Evolutionary conservation across 345 rosid genomes (phyloP).

Genomic region (Pistacia vera): DNA sequence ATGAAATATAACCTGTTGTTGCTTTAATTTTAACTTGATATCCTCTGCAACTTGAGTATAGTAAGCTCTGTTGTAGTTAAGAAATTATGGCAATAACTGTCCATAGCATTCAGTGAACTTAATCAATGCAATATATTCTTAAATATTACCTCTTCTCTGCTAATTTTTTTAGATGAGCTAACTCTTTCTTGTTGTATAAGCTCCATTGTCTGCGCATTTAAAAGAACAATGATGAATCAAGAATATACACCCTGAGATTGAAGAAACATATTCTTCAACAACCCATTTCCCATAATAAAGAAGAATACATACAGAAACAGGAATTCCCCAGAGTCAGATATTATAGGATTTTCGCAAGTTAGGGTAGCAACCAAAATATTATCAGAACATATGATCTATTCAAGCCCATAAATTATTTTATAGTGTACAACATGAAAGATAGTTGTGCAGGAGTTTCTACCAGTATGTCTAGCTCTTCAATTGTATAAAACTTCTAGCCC

Average conservation of each 20-base stretch:
- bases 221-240: neutral
- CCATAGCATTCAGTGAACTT: conserved; percentile 13
- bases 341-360: too few relatives aligned
- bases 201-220: conserved; percentile 49
- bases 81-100: neutral
- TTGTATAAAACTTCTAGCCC: too few relatives aligned
- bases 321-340: neutral
- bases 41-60: conserved; percentile 53
- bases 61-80: conserved; percentile 45
- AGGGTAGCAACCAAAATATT: too few relatives aligned
- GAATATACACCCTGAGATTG: neutral
- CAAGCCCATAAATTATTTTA: too few relatives aligned
- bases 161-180: conserved; percentile 53
- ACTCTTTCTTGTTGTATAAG: conserved; percentile 62
- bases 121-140: conserved; percentile 16
- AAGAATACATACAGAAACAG: neutral
- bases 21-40: conserved; percentile 45
- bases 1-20: conserved; percentile 53
- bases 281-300: neutral
- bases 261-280: neutral
- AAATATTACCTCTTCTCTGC: conserved; percentile 55
- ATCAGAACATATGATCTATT: too few relatives aligned
- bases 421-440: too few relatives aligned
- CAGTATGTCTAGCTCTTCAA: too few relatives aligned
- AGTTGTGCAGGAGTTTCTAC: too few relatives aligned